Evolutionary conservation across 495 filamentous ascomycete species (phyloP), one percentile per base, ranked within the genome.

Genomic region (Aspergillus hancockii): DNA sequence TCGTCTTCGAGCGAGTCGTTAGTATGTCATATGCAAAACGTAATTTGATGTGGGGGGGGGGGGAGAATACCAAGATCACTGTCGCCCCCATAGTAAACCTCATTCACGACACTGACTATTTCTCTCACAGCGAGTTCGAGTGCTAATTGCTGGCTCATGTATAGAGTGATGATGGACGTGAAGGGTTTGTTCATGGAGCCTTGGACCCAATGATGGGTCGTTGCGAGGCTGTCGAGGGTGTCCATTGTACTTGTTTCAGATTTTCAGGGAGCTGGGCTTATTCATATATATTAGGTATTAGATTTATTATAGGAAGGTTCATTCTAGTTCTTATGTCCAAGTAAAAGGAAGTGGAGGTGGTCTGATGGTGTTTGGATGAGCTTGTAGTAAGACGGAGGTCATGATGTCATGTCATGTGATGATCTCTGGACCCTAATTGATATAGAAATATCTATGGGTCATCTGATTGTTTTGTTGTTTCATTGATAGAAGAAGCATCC

Each of bases 51-150:
- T 19, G 13, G 45, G 13, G 8, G 2, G 30, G 8, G 28, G n/a
- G 9, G 12, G 19, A 46, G 19, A 21, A 25, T 61, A 56, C 59
- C 59, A 6, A 61, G 31, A 52, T 52, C 51, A 22, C 32, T 52
- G 9, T 54, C 60, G 6, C 51, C 50, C 25, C 30, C 32, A 14
- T 54, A 54, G 28, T 62, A 62, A 4, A 43, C 19, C 49, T 49
- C 55, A 9, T 62, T 62, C 14, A 63, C 22, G 19, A 55, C 55
- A 6, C 46, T 55, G 43, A 55, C 52, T 13, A 63, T 59, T 19
- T 55, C 55, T 31, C 41, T 16, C 31, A 51, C 60, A 14, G 63
- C 55, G 13, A 18, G 19, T 3, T 61, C 51, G 0, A 55, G 51
- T 10, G 34, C 25, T 13, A 58, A 22, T 31, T 61, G 55, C 45